Evolutionary conservation across 257 asterid genomes (phyloP).

Genomic region (Haberlea rhodopensis): DNA sequence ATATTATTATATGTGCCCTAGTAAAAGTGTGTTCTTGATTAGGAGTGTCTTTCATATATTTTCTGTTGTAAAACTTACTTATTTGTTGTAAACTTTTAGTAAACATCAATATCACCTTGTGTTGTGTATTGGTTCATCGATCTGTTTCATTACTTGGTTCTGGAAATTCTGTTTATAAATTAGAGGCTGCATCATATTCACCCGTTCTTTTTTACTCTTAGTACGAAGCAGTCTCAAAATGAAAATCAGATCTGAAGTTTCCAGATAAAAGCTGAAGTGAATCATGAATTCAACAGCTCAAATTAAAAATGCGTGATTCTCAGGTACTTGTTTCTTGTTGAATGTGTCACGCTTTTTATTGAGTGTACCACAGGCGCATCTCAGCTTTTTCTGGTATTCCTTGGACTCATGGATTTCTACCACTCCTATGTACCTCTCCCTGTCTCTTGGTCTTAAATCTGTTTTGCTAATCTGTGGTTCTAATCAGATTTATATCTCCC

Average conservation of each 20-base stretch:
- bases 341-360: slow-evolving; percentile 8
- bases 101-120: no score
- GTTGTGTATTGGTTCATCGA: no score
- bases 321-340: slow-evolving; percentile 49
- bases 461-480: slow-evolving; percentile 13
- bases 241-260: slow-evolving; percentile 75
- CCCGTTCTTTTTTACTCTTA: slow-evolving; percentile 14
- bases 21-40: no score
- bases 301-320: slow-evolving; percentile 94
- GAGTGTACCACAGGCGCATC: background rate
- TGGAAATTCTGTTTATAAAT: no score
- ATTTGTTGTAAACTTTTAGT: no score
- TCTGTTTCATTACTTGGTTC: no score
- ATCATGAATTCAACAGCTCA: slow-evolving; percentile 92
- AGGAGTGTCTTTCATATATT: no score
- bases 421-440: background rate
- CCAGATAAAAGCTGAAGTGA: slow-evolving; percentile 92
- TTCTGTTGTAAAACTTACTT: no score
- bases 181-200: no score
- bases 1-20: no score
- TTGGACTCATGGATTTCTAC: slow-evolving; percentile 9
- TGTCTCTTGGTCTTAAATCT: slow-evolving; percentile 5
- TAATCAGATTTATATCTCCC: slow-evolving; percentile 17
- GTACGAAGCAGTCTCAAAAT: slow-evolving; percentile 67
- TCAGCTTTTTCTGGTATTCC: background rate